Evolutionary conservation across 2,329 filamentous ascomycete genomes (phyloP).

Genomic region (Pseudocercospora musae): DNA sequence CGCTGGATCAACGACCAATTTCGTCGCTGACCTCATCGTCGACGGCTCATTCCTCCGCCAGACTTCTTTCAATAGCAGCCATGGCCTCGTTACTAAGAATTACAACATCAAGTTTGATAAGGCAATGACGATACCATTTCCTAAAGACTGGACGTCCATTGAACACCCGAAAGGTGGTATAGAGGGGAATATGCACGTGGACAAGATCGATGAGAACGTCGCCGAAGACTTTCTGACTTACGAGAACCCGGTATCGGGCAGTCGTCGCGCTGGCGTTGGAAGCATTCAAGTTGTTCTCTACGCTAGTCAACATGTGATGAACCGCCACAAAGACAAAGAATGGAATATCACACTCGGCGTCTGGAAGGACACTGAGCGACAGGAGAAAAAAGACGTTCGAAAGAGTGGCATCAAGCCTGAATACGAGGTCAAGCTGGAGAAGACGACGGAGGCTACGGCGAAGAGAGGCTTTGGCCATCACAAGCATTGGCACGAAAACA

Average conservation of each 20-base stretch:
- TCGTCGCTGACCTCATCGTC: slow-evolving; percentile 37
- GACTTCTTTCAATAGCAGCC: slow-evolving; percentile 24
- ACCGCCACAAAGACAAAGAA: slow-evolving; percentile 20
- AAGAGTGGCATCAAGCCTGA: slow-evolving; percentile 25
- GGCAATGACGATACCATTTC: slow-evolving; percentile 15
- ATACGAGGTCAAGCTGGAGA: slow-evolving; percentile 20
- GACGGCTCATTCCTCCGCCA: slow-evolving; percentile 37
- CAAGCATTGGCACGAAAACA: slow-evolving; percentile 16
- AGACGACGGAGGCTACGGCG: slow-evolving; percentile 8
- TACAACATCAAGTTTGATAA: slow-evolving; percentile 20
- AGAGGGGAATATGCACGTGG: slow-evolving; percentile 25
- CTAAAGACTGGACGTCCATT: slow-evolving; percentile 11
- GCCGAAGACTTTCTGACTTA: background rate
- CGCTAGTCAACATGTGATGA: slow-evolving; percentile 14
- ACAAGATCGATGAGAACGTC: slow-evolving; percentile 1
- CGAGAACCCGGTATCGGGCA: background rate
- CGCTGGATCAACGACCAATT: slow-evolving; percentile 32
- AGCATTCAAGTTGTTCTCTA: slow-evolving; percentile 21
- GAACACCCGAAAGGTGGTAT: slow-evolving; percentile 16
- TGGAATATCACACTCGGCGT: slow-evolving; percentile 17
- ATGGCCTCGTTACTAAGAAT: background rate
- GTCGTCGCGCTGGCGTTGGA: slow-evolving; percentile 18
- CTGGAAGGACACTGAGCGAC: slow-evolving; percentile 13
- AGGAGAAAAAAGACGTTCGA: slow-evolving; percentile 8
- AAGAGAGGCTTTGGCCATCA: slow-evolving; percentile 19